Conservation (phyloP, 192 early-diverging fungal species). For the Powellomyces hirtus region DNA sequence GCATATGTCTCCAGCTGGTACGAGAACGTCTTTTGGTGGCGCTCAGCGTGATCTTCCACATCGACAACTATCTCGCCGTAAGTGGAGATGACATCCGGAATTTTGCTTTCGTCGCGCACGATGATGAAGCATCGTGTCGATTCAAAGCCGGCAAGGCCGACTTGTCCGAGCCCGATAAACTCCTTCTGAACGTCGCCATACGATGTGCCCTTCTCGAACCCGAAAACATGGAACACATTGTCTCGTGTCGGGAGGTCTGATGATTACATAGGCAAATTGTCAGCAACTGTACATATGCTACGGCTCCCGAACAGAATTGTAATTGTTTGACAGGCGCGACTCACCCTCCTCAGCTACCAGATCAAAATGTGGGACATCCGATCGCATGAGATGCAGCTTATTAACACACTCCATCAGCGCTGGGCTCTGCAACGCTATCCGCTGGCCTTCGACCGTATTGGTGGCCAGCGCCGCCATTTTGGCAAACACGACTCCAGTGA, state of each 20-base stretch:
- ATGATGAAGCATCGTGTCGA: conserved; percentile 50
- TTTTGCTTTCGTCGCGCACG: conserved; percentile 29
- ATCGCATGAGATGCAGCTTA: conserved; percentile 67
- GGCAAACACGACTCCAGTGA: conserved; percentile 79
- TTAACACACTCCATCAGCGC: conserved; percentile 35
- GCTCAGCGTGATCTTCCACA: too few species aligned
- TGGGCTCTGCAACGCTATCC: not conserved
- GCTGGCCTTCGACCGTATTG: not conserved
- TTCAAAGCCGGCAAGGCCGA: conserved; percentile 53
- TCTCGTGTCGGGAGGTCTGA: conserved; percentile 29
- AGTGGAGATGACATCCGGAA: not conserved
- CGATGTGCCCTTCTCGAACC: conserved; percentile 49
- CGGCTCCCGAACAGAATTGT: too few species aligned
- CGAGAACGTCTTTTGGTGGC: too few species aligned
- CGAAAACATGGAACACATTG: conserved; percentile 50
- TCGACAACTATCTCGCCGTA: too few species aligned
- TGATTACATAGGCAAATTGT: not conserved
- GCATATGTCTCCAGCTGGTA: too few species aligned
- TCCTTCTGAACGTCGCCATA: conserved; percentile 49
- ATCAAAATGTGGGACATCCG: conserved; percentile 58
- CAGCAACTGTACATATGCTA: not conserved
- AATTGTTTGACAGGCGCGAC: not conserved
- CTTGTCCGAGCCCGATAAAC: conserved; percentile 43
- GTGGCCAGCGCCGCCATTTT: conserved; percentile 43
- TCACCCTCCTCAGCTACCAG: conserved; percentile 52